phyloP scores from a whole-genome alignment of 2,329 filamentous ascomycete genomes.

The Colletotrichum neosansevieriae region DNA sequence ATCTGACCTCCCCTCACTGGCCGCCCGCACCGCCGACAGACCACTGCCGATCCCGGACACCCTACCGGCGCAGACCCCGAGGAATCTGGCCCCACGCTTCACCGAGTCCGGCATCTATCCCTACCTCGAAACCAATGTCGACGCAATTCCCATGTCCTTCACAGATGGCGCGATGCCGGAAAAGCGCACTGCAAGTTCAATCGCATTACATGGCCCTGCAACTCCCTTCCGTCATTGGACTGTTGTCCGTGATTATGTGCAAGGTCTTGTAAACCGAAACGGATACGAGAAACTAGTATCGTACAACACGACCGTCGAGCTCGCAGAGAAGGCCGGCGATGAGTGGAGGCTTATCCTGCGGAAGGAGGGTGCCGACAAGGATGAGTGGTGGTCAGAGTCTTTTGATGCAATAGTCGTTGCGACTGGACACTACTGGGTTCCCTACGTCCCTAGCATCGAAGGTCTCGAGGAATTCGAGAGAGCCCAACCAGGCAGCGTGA shows the following conservation, averaged over 20 bases:
- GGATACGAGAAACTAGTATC: constrained; percentile 65
- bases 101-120: constrained; percentile 71
- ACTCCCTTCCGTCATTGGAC: constrained; percentile 73
- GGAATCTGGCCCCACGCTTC: constrained; percentile 58
- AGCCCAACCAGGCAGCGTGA: constrained; percentile 60
- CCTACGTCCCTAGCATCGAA: constrained; percentile 63
- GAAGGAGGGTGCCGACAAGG: constrained; percentile 49
- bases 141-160: constrained; percentile 70
- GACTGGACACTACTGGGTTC: constrained; percentile 71
- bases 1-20: constrained; percentile 59
- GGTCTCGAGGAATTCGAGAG: constrained; percentile 63
- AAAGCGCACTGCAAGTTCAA: constrained; percentile 46
- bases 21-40: constrained; percentile 62
- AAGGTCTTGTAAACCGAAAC: constrained; percentile 62
- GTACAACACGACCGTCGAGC: constrained; percentile 73
- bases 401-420: constrained; percentile 74
- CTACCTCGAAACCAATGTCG: constrained; percentile 74
- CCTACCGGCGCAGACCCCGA: constrained; percentile 60
- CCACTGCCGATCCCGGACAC: constrained; percentile 59
- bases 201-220: constrained; percentile 61
- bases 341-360: constrained; percentile 68
- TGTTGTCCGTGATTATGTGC: constrained; percentile 67
- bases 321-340: constrained; percentile 60
- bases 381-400: constrained; percentile 72
- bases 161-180: constrained; percentile 66